A percentile compares a stretch with the other conserved stretches of the same genome.
Conservation (phyloP, 257 asterid species). For the Mitragyna speciosa region DNA sequence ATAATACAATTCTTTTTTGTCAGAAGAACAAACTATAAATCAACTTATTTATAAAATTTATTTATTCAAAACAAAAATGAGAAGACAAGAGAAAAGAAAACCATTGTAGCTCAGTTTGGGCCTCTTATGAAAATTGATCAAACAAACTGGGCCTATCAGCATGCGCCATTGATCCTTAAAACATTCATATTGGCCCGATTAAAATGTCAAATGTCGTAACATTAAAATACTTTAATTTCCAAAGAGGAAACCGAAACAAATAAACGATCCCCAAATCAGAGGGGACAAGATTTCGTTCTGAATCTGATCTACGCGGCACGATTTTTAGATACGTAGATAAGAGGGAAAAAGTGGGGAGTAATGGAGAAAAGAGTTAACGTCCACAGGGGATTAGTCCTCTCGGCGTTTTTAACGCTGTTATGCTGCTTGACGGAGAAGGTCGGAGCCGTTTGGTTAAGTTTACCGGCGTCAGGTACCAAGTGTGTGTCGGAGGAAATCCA, state of each 20-base stretch:
- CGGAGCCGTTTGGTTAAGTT: conserved; percentile 71
- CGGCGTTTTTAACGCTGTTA: conserved; percentile 34
- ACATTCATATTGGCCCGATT: background rate
- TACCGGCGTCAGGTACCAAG: conserved; percentile 73
- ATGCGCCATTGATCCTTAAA: background rate
- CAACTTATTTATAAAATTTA: no score
- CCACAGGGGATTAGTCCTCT: conserved; percentile 23
- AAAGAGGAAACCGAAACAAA: background rate
- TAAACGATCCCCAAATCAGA: background rate
- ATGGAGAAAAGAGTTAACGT: conserved; percentile 43
- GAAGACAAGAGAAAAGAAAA: background rate
- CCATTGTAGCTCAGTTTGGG: background rate
- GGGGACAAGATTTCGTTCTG: conserved; percentile 19
- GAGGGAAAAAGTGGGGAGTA: background rate
- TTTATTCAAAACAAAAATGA: no score
- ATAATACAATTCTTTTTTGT: no score
- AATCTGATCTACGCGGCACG: background rate
- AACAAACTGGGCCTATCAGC: background rate
- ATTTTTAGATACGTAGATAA: background rate
- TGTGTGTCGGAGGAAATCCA: conserved; percentile 90
- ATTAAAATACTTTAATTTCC: no score
- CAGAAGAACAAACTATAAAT: no score
- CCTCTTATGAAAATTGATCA: background rate
- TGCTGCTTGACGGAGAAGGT: conserved; percentile 34
- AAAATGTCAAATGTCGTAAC: no score